These are phyloP conservation scores for Fusarium dlaminii DNA, from an alignment of 2,329 filamentous ascomycete genomes.

Conservation along the genomic window DNA sequence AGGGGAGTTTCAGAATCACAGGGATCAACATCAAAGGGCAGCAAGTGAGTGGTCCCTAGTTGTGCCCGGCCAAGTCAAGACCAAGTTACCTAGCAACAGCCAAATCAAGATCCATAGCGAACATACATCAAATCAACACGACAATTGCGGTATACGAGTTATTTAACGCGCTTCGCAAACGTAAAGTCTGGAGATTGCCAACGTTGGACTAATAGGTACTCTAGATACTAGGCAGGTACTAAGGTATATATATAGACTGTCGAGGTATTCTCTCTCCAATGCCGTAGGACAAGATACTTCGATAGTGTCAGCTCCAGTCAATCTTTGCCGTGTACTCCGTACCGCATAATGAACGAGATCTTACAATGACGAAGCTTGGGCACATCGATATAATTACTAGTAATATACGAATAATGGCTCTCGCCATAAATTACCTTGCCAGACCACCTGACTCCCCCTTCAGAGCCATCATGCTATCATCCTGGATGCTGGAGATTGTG, in stretches of 20 bases:
- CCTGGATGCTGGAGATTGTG: conserved; percentile 35
- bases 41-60: conserved; percentile 17
- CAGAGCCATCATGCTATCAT: conserved; percentile 7
- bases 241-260: not conserved
- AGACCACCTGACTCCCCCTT: not conserved
- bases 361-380: not conserved
- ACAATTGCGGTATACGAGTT: not conserved
- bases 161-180: conserved; percentile 13
- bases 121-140: conserved; percentile 9
- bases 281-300: conserved; percentile 9
- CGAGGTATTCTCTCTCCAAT: conserved; percentile 2
- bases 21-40: conserved; percentile 40
- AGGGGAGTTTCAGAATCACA: conserved; percentile 44
- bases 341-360: not conserved
- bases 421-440: not conserved
- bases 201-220: not conserved
- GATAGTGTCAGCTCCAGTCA: not conserved
- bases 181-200: conserved; percentile 10
- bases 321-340: not conserved
- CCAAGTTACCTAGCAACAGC: conserved; percentile 13
- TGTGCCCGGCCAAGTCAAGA: not conserved
- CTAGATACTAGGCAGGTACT: no score
- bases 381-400: not conserved
- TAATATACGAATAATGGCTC: not conserved
- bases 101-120: conserved; percentile 7